phyloP scores from a whole-genome alignment of 1,284 basidiomycete species.

The Microbotryum saponariae region DNA sequence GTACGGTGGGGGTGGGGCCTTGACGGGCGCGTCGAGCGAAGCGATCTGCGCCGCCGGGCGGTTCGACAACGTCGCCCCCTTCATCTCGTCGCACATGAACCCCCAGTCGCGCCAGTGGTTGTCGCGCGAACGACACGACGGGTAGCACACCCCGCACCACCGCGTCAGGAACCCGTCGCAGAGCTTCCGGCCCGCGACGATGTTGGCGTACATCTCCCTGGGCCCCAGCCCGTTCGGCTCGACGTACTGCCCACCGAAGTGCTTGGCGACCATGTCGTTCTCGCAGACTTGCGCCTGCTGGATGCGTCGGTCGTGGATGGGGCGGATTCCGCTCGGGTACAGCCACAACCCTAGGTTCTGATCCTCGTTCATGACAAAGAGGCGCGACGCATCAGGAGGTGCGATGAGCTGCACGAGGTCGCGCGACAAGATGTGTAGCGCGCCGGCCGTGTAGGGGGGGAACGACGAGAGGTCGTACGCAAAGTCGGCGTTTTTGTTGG shows the following conservation, averaged over 20 bases:
- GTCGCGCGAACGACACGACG: constrained; percentile 19
- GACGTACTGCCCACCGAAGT: constrained; percentile 20
- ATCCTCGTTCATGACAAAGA: constrained; percentile 27
- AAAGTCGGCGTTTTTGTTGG: constrained; percentile 29
- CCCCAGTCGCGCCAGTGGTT: constrained; percentile 24
- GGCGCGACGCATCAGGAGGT: constrained; percentile 6
- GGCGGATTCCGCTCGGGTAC: constrained; percentile 20
- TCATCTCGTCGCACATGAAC: constrained; percentile 26
- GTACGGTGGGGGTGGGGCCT: constrained; percentile 1
- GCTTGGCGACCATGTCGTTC: constrained; percentile 33
- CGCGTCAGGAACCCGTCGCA: constrained; percentile 23
- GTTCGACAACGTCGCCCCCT: constrained; percentile 24
- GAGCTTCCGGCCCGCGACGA: constrained; percentile 14
- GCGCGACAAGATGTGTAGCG: constrained; percentile 26
- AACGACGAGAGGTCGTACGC: constrained; percentile 24
- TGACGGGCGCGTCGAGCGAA: constrained; percentile 14
- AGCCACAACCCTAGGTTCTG: constrained; percentile 29
- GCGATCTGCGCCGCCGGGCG: not conserved
- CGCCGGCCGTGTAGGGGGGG: constrained; percentile 29
- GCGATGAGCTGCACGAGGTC: constrained; percentile 29
- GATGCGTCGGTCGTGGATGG: constrained; percentile 30
- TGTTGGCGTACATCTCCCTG: constrained; percentile 28
- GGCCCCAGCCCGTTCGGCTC: constrained; percentile 16
- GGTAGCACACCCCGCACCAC: constrained; percentile 31
- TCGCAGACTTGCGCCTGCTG: constrained; percentile 30